These are phyloP conservation scores for Wickerhamomyces rabaulensis DNA, from an alignment of 805 yeast genomes.

Conservation along the genomic window DNA sequence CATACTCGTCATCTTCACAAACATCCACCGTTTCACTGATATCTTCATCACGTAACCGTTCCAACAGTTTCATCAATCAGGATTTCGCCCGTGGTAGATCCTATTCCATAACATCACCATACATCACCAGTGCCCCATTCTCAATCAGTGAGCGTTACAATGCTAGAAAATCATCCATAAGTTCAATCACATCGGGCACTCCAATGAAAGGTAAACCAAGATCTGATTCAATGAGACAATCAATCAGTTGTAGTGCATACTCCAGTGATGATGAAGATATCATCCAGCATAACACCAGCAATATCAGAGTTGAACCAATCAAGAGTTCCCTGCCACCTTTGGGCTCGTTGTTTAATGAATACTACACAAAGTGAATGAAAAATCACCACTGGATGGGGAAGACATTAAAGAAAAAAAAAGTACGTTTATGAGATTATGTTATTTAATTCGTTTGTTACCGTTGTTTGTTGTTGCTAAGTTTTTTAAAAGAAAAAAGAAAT, in stretches of 20 bases:
- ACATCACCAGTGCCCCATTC: conserved; percentile 9
- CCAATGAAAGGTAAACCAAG: conserved; percentile 9
- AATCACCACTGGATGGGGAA: not conserved
- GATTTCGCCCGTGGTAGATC: conserved; percentile 14
- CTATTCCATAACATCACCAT: conserved; percentile 8
- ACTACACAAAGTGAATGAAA: conserved; percentile 8
- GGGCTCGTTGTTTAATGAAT: conserved; percentile 17
- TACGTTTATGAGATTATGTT: not conserved
- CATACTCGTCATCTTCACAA: conserved; percentile 8
- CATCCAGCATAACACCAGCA: conserved; percentile 11
- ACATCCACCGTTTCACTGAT: conserved; percentile 2
- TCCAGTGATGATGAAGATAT: conserved; percentile 7
- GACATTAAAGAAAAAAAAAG: no score
- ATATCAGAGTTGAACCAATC: conserved; percentile 13
- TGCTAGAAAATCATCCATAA: conserved; percentile 11
- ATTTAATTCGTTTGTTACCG: not conserved
- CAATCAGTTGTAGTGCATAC: conserved; percentile 1
- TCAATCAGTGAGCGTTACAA: conserved; percentile 12
- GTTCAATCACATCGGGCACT: conserved; percentile 2
- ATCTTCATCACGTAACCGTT: conserved; percentile 1
- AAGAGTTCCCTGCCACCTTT: conserved; percentile 12
- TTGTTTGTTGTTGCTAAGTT: conserved; percentile 3
- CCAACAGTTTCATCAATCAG: not conserved
- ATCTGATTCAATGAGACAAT: conserved; percentile 11
- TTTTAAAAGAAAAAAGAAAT: not conserved